These are phyloP conservation scores for Huntiella savannae DNA, from an alignment of 2,329 filamentous ascomycete species.

Conservation along the genomic window DNA sequence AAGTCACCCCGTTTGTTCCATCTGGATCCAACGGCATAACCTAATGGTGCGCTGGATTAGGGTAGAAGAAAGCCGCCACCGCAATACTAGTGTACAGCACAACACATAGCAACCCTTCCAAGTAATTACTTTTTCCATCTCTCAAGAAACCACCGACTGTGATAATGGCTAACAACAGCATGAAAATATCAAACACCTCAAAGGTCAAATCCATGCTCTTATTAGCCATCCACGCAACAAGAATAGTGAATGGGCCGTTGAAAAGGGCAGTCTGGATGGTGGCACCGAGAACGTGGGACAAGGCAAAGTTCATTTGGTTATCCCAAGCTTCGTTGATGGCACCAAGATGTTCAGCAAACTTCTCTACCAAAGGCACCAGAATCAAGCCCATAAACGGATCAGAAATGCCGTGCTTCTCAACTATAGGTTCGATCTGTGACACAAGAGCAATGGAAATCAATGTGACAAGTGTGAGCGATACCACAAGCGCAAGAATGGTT, in stretches of 20 bases:
- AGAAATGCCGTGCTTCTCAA: conserved; percentile 25
- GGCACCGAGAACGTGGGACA: conserved; percentile 69
- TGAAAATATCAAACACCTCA: conserved; percentile 66
- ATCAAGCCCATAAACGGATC: conserved; percentile 49
- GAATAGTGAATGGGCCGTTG: conserved; percentile 65
- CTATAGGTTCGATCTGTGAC: conserved; percentile 45
- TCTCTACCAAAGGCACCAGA: conserved; percentile 65
- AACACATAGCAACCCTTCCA: conserved; percentile 69
- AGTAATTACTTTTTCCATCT: conserved; percentile 77
- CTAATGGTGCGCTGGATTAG: conserved; percentile 18
- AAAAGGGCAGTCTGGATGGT: conserved; percentile 80
- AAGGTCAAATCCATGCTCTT: conserved; percentile 65
- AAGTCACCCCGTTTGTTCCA: not conserved
- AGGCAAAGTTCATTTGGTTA: conserved; percentile 66
- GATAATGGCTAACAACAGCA: conserved; percentile 67
- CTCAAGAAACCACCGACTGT: conserved; percentile 75
- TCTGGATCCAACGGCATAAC: no score
- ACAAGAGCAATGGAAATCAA: conserved; percentile 59
- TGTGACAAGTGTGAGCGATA: conserved; percentile 47
- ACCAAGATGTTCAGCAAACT: conserved; percentile 69
- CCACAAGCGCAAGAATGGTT: conserved; percentile 40
- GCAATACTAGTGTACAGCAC: conserved; percentile 44
- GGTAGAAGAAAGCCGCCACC: conserved; percentile 38
- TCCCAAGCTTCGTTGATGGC: conserved; percentile 73
- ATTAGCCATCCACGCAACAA: conserved; percentile 63